Conservation (phyloP, 768 basidiomycete genomes). For the Lanmaoa pseudosensibilis region DNA sequence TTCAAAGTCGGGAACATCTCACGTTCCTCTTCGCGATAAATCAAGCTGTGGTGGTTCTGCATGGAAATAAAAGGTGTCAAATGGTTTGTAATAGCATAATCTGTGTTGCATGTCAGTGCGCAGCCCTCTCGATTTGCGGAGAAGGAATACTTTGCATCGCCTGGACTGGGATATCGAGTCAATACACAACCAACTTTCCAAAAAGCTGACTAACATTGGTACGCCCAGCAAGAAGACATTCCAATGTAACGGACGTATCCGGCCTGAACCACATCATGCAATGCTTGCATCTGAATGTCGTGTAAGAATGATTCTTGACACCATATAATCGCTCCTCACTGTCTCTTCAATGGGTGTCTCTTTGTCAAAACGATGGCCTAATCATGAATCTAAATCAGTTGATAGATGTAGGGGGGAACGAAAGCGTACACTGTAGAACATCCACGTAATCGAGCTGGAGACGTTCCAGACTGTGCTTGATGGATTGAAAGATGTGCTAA, state of each 20-base stretch:
- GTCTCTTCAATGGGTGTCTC: not conserved
- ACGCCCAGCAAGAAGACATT: conserved; percentile 4
- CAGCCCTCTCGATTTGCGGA: not conserved
- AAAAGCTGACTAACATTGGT: not conserved
- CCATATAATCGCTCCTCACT: not conserved
- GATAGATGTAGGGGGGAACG: not conserved
- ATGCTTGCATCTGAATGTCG: not conserved
- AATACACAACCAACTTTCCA: not conserved
- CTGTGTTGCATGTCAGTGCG: not conserved
- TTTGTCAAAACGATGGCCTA: conserved; percentile 2
- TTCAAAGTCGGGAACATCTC: conserved; percentile 1
- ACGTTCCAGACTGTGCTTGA: conserved; percentile 1
- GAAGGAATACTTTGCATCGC: conserved; percentile 1
- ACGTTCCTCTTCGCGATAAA: conserved; percentile 1
- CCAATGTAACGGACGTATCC: conserved; percentile 3
- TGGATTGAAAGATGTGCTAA: conserved; percentile 1
- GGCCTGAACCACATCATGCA: not conserved
- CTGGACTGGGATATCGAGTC: not conserved
- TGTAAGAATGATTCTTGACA: not conserved
- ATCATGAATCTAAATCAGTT: not conserved
- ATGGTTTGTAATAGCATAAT: not conserved
- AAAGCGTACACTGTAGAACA: not conserved
- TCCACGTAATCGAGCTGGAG: conserved; percentile 3
- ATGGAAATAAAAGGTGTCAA: not conserved
- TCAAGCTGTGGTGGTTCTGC: not conserved